Evolutionary conservation across 306 rosid genomes (phyloP).

Genomic region (Argentina anserina): DNA sequence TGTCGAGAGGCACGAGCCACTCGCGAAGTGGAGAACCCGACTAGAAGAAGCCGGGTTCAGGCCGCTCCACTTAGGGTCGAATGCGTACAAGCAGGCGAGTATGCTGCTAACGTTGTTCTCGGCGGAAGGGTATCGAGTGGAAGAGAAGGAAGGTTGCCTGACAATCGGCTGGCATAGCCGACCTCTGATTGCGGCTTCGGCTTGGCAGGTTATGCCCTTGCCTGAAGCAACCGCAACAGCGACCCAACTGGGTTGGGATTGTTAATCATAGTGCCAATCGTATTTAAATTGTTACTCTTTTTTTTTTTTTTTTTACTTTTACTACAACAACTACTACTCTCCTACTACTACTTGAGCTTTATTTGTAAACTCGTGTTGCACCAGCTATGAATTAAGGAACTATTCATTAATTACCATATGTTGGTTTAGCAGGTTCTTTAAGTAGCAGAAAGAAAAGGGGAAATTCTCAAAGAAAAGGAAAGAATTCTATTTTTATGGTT

Average conservation of each 20-base stretch:
- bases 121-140: conserved; percentile 72
- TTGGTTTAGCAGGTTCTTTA: not conserved
- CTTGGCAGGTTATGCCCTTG: conserved; percentile 51
- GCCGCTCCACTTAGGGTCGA: conserved; percentile 61
- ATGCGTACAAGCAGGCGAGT: conserved; percentile 83
- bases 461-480: not conserved
- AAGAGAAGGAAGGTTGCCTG: conserved; percentile 76
- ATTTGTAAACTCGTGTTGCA: not conserved
- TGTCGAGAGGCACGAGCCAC: conserved; percentile 77
- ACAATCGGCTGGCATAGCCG: conserved; percentile 94
- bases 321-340: not conserved
- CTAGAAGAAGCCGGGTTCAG: conserved; percentile 59
- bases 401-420: not conserved
- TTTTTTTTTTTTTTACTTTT: too few species aligned
- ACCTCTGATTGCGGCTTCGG: conserved; percentile 80
- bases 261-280: conserved; percentile 10
- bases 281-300: conserved; percentile 24
- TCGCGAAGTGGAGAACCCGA: conserved; percentile 59
- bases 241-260: conserved; percentile 18
- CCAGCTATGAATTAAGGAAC: not conserved
- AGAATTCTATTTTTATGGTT: not conserved
- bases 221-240: not conserved
- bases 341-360: not conserved
- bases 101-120: conserved; percentile 79
- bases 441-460: not conserved